phyloP scores from a whole-genome alignment of 805 yeast species.

The Metahyphopichia silvanorum region DNA sequence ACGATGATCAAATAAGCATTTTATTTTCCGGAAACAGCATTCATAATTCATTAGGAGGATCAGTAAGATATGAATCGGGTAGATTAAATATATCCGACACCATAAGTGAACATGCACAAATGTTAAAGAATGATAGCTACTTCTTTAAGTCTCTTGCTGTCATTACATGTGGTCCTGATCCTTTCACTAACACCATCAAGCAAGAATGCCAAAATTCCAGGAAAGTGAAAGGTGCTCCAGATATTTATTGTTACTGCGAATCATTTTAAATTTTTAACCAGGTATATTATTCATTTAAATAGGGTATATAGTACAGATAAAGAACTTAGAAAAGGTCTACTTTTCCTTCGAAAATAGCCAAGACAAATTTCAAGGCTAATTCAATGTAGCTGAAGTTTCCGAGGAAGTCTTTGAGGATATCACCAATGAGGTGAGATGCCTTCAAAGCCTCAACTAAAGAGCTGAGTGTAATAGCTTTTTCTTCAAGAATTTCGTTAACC shows the following conservation, averaged over 20 bases:
- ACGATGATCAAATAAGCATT: neutral
- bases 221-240: slow-evolving; percentile 27
- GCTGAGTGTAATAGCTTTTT: slow-evolving; percentile 14
- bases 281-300: neutral
- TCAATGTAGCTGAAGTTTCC: neutral
- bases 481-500: slow-evolving; percentile 15
- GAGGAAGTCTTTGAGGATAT: neutral
- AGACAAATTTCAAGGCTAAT: neutral
- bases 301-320: neutral
- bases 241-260: slow-evolving; percentile 41
- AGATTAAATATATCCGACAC: slow-evolving; percentile 18
- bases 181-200: slow-evolving; percentile 26
- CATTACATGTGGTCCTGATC: slow-evolving; percentile 38
- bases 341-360: slow-evolving; percentile 2
- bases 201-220: slow-evolving; percentile 25
- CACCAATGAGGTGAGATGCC: neutral
- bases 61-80: slow-evolving; percentile 1
- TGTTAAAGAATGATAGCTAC: slow-evolving; percentile 6
- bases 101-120: slow-evolving; percentile 11
- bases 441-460: neutral
- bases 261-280: slow-evolving; percentile 13
- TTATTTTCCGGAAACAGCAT: neutral
- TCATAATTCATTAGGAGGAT: no score
- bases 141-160: slow-evolving; percentile 31
- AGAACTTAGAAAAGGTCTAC: slow-evolving; percentile 1